phyloP scores from a whole-genome alignment of 495 filamentous ascomycete genomes.

The Pyrenopolyporus hunteri region DNA sequence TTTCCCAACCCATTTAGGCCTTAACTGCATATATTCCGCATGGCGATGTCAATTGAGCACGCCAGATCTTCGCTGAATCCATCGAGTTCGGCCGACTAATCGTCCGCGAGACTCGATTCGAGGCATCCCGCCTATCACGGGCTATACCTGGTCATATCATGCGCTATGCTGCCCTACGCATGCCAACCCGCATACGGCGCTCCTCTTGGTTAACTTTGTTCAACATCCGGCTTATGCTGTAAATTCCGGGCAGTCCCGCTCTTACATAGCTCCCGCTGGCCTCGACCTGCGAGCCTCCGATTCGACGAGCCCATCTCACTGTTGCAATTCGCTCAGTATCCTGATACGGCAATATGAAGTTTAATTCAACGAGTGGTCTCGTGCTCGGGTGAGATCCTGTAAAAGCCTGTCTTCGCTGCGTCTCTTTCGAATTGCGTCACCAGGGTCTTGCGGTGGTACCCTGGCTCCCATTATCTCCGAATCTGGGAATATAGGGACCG shows the following conservation, averaged over 20 bases:
- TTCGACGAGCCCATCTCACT: slow-evolving; percentile 1
- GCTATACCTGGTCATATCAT: slow-evolving; percentile 17
- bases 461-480: slow-evolving; percentile 1
- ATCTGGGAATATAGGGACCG: slow-evolving; percentile 6
- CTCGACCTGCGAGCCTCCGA: slow-evolving; percentile 7
- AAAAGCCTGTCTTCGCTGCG: neutral
- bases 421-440: slow-evolving; percentile 18
- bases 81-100: slow-evolving; percentile 6
- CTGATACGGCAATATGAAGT: neutral
- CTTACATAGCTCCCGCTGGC: slow-evolving; percentile 32
- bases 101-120: slow-evolving; percentile 7
- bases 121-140: slow-evolving; percentile 2
- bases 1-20: slow-evolving; percentile 34
- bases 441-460: slow-evolving; percentile 9
- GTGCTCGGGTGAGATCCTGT: neutral
- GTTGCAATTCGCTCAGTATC: neutral
- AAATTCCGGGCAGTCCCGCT: slow-evolving; percentile 31
- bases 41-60: slow-evolving; percentile 24
- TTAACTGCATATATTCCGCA: slow-evolving; percentile 28
- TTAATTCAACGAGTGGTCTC: neutral
- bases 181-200: slow-evolving; percentile 8
- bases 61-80: slow-evolving; percentile 24
- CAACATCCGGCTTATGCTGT: slow-evolving; percentile 31
- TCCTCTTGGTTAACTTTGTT: slow-evolving; percentile 1
- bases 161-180: slow-evolving; percentile 15